Conservation (phyloP, 2,329 filamentous ascomycete genomes). For the Penicillium sp. region DNA sequence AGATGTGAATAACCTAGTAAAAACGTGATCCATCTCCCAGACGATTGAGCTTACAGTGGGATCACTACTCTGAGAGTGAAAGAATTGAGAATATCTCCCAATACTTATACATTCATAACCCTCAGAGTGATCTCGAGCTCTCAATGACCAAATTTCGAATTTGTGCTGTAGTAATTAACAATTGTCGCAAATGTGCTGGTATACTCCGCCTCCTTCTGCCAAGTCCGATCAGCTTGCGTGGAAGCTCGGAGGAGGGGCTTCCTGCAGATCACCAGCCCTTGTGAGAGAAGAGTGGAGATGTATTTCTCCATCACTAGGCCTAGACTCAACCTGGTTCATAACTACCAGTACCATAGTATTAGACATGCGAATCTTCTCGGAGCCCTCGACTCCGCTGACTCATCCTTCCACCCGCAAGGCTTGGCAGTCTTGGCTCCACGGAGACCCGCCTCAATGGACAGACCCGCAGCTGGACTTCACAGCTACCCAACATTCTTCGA, state of each 20-base stretch:
- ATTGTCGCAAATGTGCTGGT: neutral
- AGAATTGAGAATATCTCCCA: no score
- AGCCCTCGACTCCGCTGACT: slow-evolving; percentile 5
- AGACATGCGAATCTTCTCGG: neutral
- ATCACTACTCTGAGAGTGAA: no score
- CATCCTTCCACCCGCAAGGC: neutral
- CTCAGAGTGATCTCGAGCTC: no score
- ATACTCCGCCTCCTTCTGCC: neutral
- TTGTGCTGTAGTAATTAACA: no score
- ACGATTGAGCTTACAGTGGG: no score
- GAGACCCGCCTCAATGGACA: neutral
- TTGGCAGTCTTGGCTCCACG: slow-evolving; percentile 3
- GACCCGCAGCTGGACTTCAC: neutral
- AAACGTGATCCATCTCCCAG: no score
- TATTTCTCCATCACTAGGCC: neutral
- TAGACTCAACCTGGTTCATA: neutral
- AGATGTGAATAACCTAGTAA: no score
- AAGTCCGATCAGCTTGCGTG: neutral
- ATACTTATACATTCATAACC: no score
- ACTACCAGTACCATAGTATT: neutral
- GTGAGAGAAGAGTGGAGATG: neutral
- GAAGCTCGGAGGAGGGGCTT: neutral
- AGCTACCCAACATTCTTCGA: neutral
- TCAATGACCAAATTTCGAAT: no score
- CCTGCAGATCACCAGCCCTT: neutral